Conservation (phyloP, 1,284 basidiomycete species). For the Pseudomicrostroma phylloplanum region DNA sequence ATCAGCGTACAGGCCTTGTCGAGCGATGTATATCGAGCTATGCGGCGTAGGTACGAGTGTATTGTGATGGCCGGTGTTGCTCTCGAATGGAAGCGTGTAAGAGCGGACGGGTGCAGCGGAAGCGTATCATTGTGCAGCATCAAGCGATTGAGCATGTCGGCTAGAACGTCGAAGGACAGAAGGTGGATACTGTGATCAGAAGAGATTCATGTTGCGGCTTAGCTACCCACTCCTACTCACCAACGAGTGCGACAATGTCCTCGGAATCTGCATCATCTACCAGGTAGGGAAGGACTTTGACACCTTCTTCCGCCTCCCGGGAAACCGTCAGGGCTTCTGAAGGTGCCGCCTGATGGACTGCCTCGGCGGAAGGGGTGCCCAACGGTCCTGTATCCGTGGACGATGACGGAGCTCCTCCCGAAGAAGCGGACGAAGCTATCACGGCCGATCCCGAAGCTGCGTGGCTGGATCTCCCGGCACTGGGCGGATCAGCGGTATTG, state of each 20-base stretch:
- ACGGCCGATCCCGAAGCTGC: too few species aligned
- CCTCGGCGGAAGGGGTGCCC: not conserved
- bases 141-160: constrained; percentile 46
- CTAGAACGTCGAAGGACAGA: constrained; percentile 11
- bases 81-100: constrained; percentile 48
- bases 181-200: not conserved
- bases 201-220: not conserved
- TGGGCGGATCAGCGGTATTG: too few species aligned
- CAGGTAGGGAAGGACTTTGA: constrained; percentile 26
- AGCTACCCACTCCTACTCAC: constrained; percentile 13
- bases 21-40: constrained; percentile 47
- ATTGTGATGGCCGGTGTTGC: constrained; percentile 46
- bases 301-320: not conserved
- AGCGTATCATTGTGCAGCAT: constrained; percentile 47
- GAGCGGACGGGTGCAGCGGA: constrained; percentile 43
- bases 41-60: constrained; percentile 42
- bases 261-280: constrained; percentile 46
- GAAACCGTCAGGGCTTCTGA: not conserved
- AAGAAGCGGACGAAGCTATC: too few species aligned
- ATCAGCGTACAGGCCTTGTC: constrained; percentile 48
- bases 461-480: too few species aligned
- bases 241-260: constrained; percentile 41
- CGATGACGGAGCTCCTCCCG: too few species aligned
- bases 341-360: too few species aligned
- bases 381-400: not conserved